Conservation (phyloP, 139 green algal species). For the Chlamydomonas incerta region DNA sequence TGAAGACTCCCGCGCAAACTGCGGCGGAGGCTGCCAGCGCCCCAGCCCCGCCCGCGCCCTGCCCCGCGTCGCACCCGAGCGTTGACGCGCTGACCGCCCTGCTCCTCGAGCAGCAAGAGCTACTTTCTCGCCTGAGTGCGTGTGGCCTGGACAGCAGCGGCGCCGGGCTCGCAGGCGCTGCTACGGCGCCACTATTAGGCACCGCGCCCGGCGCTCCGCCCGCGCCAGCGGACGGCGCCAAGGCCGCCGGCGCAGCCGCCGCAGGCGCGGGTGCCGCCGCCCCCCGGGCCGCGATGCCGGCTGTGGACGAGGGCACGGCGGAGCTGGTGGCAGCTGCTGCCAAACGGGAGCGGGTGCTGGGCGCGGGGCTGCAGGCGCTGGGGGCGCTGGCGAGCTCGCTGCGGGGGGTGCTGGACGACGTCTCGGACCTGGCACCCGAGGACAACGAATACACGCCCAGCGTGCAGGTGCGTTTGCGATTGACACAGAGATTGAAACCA, state of each 20-base stretch:
- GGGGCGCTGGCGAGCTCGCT: slow-evolving; percentile 1
- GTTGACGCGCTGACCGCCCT: background rate
- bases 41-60: too few relatives aligned
- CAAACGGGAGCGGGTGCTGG: slow-evolving; percentile 9
- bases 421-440: background rate
- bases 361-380: background rate
- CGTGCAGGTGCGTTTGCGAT: background rate
- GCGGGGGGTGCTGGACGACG: slow-evolving; percentile 32
- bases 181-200: too few relatives aligned
- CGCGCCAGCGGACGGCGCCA: background rate
- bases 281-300: too few relatives aligned
- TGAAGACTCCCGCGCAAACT: too few relatives aligned
- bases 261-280: too few relatives aligned
- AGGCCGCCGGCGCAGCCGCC: too few relatives aligned
- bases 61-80: background rate
- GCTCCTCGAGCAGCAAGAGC: slow-evolving; percentile 2
- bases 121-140: background rate
- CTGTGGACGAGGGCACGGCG: background rate
- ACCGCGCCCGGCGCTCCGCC: too few relatives aligned
- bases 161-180: too few relatives aligned
- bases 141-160: too few relatives aligned
- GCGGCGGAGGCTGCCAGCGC: too few relatives aligned
- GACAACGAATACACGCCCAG: slow-evolving; percentile 32
- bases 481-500: too few relatives aligned
- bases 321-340: background rate